Percentiles rank a stretch among this genome's conserved stretches.
Evolutionary conservation across 306 rosid genomes (phyloP).

Genomic region (Cucumis melo): DNA sequence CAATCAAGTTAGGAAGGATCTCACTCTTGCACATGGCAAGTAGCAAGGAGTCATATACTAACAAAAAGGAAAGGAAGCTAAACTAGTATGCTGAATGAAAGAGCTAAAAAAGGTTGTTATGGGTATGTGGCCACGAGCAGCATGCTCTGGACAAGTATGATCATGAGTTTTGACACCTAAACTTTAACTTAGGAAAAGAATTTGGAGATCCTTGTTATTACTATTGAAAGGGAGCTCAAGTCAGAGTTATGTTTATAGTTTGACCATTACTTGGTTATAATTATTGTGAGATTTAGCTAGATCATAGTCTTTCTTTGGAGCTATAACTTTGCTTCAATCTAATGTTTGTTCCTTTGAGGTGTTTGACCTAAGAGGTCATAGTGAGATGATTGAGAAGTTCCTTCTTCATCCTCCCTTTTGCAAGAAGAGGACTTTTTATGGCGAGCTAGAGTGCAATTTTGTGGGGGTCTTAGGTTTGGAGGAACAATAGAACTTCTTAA

Average conservation of each 20-base stretch:
- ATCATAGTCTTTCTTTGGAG: not conserved
- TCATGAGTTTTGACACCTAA: not conserved
- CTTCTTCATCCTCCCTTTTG: not conserved
- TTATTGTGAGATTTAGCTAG: not conserved
- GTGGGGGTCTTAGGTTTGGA: not conserved
- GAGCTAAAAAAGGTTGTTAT: not conserved
- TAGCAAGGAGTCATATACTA: too few species aligned
- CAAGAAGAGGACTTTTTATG: not conserved
- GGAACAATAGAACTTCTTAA: not conserved
- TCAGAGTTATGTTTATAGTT: not conserved
- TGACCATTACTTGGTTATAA: not conserved
- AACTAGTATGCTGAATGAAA: not conserved
- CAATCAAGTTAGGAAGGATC: not conserved
- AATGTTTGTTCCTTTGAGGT: not conserved
- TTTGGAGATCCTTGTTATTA: not conserved
- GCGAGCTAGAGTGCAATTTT: not conserved
- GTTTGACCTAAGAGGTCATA: not conserved
- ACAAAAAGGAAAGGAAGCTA: too few species aligned
- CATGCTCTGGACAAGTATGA: not conserved
- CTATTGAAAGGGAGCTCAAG: not conserved
- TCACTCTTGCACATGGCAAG: too few species aligned
- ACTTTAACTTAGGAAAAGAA: not conserved
- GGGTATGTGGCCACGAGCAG: not conserved
- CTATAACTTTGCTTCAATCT: not conserved
- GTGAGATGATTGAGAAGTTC: not conserved